Percentiles rank a stretch among this genome's conserved stretches.
Evolutionary conservation across 305 asterid species (phyloP).

Genomic region (Fraxinus baroniana): DNA sequence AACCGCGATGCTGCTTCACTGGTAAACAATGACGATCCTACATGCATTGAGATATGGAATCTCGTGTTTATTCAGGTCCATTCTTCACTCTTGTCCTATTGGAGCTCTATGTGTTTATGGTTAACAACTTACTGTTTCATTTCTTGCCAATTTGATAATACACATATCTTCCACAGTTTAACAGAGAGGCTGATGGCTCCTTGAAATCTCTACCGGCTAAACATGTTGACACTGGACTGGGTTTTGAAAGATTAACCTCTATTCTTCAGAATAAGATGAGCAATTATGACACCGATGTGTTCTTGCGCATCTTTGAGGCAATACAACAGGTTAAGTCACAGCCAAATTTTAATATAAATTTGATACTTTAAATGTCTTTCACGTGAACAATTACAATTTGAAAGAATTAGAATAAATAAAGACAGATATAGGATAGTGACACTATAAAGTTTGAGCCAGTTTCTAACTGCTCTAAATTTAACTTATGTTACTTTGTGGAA

Average conservation of each 20-base stretch:
- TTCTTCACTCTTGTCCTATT: constrained; percentile 20
- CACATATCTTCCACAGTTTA: constrained; percentile 56
- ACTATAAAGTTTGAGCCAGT: not conserved
- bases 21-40: constrained; percentile 90
- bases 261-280: constrained; percentile 95
- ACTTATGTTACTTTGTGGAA: not conserved
- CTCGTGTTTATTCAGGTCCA: constrained; percentile 91
- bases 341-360: not conserved
- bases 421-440: not conserved
- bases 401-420: constrained; percentile 5
- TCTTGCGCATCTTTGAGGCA: constrained; percentile 78
- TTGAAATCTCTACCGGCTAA: constrained; percentile 87
- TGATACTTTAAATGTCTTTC: not conserved
- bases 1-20: constrained; percentile 80
- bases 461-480: not conserved
- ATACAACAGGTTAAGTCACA: constrained; percentile 60
- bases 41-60: constrained; percentile 97
- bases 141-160: constrained; percentile 14
- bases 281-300: constrained; percentile 92
- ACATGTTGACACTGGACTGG: constrained; percentile 98
- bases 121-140: not conserved
- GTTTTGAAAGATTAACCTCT: constrained; percentile 91
- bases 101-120: not conserved
- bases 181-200: constrained; percentile 82
- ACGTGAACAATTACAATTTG: not conserved